Percentiles rank a stretch among this genome's conserved stretches.
Evolutionary conservation across 2,329 filamentous ascomycete genomes (phyloP).

Genomic region (Paecilomyces formosus): DNA sequence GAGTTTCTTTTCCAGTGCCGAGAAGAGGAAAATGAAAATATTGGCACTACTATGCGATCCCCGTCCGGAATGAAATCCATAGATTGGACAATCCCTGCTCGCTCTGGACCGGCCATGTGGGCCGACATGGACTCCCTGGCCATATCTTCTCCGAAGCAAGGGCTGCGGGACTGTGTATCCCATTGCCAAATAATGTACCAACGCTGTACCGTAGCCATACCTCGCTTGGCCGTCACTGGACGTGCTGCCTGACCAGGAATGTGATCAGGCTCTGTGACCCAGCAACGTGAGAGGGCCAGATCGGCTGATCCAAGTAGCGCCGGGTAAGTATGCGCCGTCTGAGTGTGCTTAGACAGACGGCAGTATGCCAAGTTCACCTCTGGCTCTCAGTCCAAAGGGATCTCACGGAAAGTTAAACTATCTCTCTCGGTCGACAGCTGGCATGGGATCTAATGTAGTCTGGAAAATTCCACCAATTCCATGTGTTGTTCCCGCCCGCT

Average conservation of each 20-base stretch:
- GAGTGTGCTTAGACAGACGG: background rate
- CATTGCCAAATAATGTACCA: background rate
- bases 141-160: background rate
- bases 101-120: background rate
- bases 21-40: background rate
- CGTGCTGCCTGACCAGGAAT: background rate
- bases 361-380: background rate
- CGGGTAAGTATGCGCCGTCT: background rate
- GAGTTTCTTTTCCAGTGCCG: background rate
- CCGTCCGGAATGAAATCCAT: background rate
- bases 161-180: background rate
- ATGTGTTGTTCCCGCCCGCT: background rate
- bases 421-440: background rate
- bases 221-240: background rate
- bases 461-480: background rate
- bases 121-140: background rate
- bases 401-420: background rate
- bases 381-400: background rate
- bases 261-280: background rate
- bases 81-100: background rate
- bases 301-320: background rate
- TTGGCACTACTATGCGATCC: background rate
- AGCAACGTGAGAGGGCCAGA: background rate
- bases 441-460: background rate
- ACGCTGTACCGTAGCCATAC: background rate